A percentile compares a stretch with the other conserved stretches of the same genome.
Conservation (phyloP, 169 alveolate species). For the Sarcocystis neurona region DNA sequence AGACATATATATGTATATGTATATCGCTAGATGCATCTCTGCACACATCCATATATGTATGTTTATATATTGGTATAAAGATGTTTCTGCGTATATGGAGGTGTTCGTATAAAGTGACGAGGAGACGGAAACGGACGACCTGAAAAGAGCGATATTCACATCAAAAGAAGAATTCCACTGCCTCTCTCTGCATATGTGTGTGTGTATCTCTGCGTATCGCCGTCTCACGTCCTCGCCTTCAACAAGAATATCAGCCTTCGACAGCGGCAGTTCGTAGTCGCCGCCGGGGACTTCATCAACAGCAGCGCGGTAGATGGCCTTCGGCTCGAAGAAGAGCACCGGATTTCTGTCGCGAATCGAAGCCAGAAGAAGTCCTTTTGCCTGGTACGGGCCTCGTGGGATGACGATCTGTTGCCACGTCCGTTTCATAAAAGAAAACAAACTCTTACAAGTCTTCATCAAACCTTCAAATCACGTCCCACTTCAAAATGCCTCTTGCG, state of each 20-base stretch:
- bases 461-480: too few species aligned
- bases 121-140: not conserved
- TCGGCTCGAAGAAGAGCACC: slow-evolving; percentile 97
- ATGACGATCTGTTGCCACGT: slow-evolving; percentile 89
- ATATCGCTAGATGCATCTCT: too few species aligned
- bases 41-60: too few species aligned
- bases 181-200: not conserved
- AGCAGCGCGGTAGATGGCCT: slow-evolving; percentile 93
- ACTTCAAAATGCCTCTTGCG: too few species aligned
- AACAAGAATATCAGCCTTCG: slow-evolving; percentile 91
- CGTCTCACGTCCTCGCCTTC: slow-evolving; percentile 89
- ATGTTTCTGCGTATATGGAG: too few species aligned
- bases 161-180: not conserved
- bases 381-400: slow-evolving; percentile 95
- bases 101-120: not conserved
- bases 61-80: too few species aligned
- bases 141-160: too few species aligned
- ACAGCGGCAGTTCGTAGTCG: slow-evolving; percentile 90
- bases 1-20: too few species aligned
- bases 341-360: slow-evolving; percentile 89
- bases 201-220: not conserved
- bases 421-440: too few species aligned
- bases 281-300: slow-evolving; percentile 91
- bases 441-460: too few species aligned
- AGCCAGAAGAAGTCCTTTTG: slow-evolving; percentile 89